Percentiles rank a stretch among this genome's conserved stretches.
These are phyloP conservation scores for Pyrus pyrifolia DNA, from an alignment of 306 rosid species.

Conservation along the genomic window DNA sequence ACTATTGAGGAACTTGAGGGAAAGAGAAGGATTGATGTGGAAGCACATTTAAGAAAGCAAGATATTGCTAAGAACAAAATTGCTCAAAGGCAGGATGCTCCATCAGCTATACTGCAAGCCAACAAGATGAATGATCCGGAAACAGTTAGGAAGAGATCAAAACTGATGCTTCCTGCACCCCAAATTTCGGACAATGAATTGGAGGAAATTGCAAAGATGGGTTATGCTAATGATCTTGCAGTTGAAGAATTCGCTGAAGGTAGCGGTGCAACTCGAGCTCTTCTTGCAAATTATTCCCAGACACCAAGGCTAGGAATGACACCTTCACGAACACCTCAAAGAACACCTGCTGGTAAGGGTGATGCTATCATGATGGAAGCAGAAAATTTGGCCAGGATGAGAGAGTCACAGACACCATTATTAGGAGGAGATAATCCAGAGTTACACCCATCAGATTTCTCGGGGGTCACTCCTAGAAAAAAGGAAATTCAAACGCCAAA, in stretches of 20 bases:
- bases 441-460: constrained; percentile 91
- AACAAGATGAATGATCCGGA: constrained; percentile 92
- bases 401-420: constrained; percentile 93
- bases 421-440: constrained; percentile 95
- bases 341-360: constrained; percentile 92
- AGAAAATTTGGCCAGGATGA: constrained; percentile 86
- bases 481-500: constrained; percentile 79
- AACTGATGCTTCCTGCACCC: constrained; percentile 93
- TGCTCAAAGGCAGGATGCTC: constrained; percentile 86
- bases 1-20: constrained; percentile 97
- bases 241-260: constrained; percentile 73
- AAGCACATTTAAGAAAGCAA: constrained; percentile 78
- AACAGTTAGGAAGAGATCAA: constrained; percentile 84
- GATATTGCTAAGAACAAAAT: constrained; percentile 83
- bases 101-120: constrained; percentile 80
- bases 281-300: constrained; percentile 83
- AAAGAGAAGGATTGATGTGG: constrained; percentile 71
- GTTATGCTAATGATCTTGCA: constrained; percentile 81
- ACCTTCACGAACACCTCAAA: constrained; percentile 80
- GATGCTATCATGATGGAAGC: constrained; percentile 98
- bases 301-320: constrained; percentile 73
- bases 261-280: constrained; percentile 78
- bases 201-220: constrained; percentile 96
- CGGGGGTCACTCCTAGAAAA: constrained; percentile 92
- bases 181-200: constrained; percentile 88